These are phyloP conservation scores for Protostelium mycophagum DNA, from an alignment of 78 protist species.

Conservation along the genomic window DNA sequence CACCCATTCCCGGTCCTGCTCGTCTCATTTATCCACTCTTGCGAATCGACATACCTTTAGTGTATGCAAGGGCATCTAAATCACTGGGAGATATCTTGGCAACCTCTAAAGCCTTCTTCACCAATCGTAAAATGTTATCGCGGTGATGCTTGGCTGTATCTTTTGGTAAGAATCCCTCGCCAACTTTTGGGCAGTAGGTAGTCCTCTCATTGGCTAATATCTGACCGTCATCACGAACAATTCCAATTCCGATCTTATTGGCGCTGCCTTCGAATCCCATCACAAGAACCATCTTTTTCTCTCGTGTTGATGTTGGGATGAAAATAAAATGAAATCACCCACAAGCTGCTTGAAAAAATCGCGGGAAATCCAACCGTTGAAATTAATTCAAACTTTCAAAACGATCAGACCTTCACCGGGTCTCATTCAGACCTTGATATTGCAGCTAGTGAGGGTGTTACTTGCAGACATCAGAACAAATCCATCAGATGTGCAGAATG, in stretches of 20 bases:
- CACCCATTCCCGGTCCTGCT: slow-evolving; percentile 98
- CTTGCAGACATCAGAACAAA: too few relatives aligned
- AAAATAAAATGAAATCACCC: too few relatives aligned
- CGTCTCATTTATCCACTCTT: slow-evolving; percentile 13
- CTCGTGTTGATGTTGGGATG: too few relatives aligned
- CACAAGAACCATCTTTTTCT: slow-evolving; percentile 34
- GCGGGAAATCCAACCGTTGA: too few relatives aligned
- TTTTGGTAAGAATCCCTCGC: slow-evolving; percentile 94
- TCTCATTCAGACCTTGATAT: too few relatives aligned
- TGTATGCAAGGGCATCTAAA: slow-evolving; percentile 72
- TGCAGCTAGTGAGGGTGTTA: too few relatives aligned
- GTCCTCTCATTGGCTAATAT: slow-evolving; percentile 90
- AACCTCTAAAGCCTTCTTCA: slow-evolving; percentile 60
- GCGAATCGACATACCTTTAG: slow-evolving; percentile 66
- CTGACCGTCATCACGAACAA: slow-evolving; percentile 88
- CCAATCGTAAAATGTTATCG: slow-evolving; percentile 36
- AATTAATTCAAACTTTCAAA: too few relatives aligned
- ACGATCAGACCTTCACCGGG: too few relatives aligned
- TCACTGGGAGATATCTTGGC: slow-evolving; percentile 72
- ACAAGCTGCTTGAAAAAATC: too few relatives aligned
- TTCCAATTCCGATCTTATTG: slow-evolving; percentile 97
- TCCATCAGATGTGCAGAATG: too few relatives aligned
- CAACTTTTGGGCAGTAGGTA: slow-evolving; percentile 97
- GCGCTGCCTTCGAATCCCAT: slow-evolving; percentile 98
- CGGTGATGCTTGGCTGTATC: slow-evolving; percentile 92